phyloP scores from a whole-genome alignment of 345 rosid genomes.

The Heritiera littoralis region DNA sequence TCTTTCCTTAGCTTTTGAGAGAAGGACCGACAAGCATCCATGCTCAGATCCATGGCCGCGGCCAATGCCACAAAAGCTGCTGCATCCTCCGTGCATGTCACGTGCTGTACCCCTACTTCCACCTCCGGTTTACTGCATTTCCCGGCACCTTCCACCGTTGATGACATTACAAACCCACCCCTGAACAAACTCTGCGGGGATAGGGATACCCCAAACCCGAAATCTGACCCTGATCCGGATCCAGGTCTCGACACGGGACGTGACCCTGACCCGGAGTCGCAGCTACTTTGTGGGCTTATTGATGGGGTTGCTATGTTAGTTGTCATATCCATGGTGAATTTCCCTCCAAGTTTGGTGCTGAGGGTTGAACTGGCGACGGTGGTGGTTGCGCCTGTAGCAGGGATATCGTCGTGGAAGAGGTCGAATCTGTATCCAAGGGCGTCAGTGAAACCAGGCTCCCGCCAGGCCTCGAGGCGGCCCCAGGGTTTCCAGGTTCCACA shows the following conservation, averaged over 20 bases:
- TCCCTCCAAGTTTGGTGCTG: conserved; percentile 74
- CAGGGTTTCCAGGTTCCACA: conserved; percentile 91
- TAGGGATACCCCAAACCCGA: conserved; percentile 31
- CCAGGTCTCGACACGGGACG: conserved; percentile 48
- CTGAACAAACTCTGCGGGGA: conserved; percentile 20
- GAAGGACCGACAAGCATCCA: conserved; percentile 85
- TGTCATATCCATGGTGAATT: conserved; percentile 69
- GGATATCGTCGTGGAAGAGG: conserved; percentile 62
- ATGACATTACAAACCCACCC: conserved; percentile 88
- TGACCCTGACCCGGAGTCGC: conserved; percentile 71
- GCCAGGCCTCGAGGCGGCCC: conserved; percentile 97
- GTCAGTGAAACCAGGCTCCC: conserved; percentile 54
- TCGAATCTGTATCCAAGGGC: conserved; percentile 78
- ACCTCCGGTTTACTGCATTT: conserved; percentile 63
- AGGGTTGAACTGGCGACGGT: conserved; percentile 45
- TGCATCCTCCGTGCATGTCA: conserved; percentile 97
- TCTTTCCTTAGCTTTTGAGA: conserved; percentile 87
- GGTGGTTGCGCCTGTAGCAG: conserved; percentile 37
- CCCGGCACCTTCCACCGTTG: conserved; percentile 65
- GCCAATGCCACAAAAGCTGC: conserved; percentile 91
- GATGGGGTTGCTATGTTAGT: conserved; percentile 52
- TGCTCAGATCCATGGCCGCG: conserved; percentile 93
- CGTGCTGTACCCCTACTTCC: conserved; percentile 87
- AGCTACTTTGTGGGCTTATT: conserved; percentile 79
- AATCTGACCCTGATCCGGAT: conserved; percentile 80